Evolutionary conservation across 805 yeast species (phyloP).

Genomic region (Cyberlindnera sargentensis): DNA sequence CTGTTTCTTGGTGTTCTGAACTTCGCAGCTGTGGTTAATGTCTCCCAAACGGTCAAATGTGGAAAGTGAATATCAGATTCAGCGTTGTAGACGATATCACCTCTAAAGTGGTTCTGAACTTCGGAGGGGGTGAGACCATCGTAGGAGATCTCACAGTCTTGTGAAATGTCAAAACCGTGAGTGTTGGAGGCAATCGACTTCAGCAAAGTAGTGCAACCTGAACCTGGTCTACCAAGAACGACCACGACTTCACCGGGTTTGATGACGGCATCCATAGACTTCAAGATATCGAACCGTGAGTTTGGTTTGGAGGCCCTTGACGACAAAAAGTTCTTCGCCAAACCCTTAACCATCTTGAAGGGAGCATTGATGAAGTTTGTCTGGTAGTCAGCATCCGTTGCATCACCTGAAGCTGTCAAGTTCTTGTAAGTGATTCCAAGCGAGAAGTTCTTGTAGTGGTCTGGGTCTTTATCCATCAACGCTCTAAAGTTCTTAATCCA

Average conservation of each 20-base stretch:
- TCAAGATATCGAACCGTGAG: conserved; percentile 37
- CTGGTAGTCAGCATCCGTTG: conserved; percentile 59
- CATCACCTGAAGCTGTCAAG: conserved; percentile 55
- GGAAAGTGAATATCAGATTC: conserved; percentile 62
- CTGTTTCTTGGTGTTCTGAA: conserved; percentile 52
- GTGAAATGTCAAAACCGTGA: conserved; percentile 45
- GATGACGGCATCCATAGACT: conserved; percentile 49
- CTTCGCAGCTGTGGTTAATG: conserved; percentile 47
- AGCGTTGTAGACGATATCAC: conserved; percentile 58
- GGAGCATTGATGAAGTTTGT: conserved; percentile 46
- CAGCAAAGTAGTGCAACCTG: conserved; percentile 59
- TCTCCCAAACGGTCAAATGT: conserved; percentile 54
- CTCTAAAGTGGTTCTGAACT: conserved; percentile 42
- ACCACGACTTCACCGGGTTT: conserved; percentile 64
- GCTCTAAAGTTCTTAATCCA: conserved; percentile 60
- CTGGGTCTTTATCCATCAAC: conserved; percentile 48
- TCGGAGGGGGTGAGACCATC: conserved; percentile 41
- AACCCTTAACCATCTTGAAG: conserved; percentile 16
- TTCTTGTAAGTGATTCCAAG: conserved; percentile 53
- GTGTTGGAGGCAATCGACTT: conserved; percentile 50
- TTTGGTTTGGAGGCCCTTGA: conserved; percentile 19
- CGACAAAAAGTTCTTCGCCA: conserved; percentile 12
- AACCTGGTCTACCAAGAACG: conserved; percentile 75
- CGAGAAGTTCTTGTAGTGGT: conserved; percentile 48
- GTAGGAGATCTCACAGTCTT: conserved; percentile 38